Conservation (phyloP, 202 grass and related monocot genomes). For the Zizania palustris region DNA sequence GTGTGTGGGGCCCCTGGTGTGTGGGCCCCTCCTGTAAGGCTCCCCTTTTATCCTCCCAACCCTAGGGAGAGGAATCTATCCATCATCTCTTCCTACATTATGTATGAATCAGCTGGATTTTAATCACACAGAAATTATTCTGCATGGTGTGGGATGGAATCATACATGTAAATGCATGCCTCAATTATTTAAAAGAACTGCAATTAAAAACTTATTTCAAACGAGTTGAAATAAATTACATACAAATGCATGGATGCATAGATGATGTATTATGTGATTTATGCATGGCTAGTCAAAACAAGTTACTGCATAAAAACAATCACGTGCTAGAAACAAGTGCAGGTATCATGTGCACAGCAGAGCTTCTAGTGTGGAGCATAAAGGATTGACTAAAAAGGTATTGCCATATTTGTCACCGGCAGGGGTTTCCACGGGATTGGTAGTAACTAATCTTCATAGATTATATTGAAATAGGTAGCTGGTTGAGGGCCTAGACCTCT, state of each 20-base stretch:
- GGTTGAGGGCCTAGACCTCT: too few species aligned
- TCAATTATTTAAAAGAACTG: not conserved
- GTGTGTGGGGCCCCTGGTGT: too few species aligned
- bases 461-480: too few species aligned
- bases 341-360: not conserved
- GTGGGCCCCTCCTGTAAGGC: too few species aligned
- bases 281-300: not conserved
- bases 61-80: too few species aligned
- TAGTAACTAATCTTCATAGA: too few species aligned
- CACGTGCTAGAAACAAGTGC: not conserved
- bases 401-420: too few species aligned
- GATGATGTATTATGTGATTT: not conserved
- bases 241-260: not conserved
- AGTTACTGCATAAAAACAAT: not conserved
- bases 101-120: not conserved
- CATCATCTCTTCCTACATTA: too few species aligned
- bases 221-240: not conserved
- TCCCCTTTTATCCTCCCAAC: too few species aligned
- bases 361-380: not conserved
- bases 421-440: too few species aligned
- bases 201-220: not conserved
- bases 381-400: not conserved
- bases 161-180: not conserved
- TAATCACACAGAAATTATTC: not conserved
- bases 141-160: not conserved